A percentile compares a stretch with the other conserved stretches of the same genome.
phyloP scores from a whole-genome alignment of 1,139 yeast species.

The Yamadazyma kanchanaburiensis region DNA sequence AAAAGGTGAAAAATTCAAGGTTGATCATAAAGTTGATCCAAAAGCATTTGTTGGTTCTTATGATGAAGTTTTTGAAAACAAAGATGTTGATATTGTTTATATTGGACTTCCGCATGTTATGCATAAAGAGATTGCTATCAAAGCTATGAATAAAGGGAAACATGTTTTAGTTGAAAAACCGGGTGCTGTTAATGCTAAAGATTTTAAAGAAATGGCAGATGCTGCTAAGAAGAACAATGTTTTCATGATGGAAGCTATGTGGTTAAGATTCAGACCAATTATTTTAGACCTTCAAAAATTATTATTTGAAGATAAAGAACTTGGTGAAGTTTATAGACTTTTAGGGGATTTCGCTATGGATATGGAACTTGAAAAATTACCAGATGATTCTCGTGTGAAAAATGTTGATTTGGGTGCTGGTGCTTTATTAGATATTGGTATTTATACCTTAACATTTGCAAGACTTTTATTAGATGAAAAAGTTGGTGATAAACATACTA shows the following conservation, averaged over 20 bases:
- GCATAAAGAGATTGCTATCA: slow-evolving; percentile 48
- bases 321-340: slow-evolving; percentile 43
- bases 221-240: slow-evolving; percentile 46
- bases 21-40: slow-evolving; percentile 1
- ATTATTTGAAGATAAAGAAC: slow-evolving; percentile 33
- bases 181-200: slow-evolving; percentile 48
- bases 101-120: slow-evolving; percentile 58
- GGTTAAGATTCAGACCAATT: slow-evolving; percentile 62
- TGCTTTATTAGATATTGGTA: slow-evolving; percentile 56
- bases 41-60: slow-evolving; percentile 13
- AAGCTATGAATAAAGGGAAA: slow-evolving; percentile 46
- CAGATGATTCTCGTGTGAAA: slow-evolving; percentile 28
- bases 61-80: slow-evolving; percentile 39
- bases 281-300: slow-evolving; percentile 29
- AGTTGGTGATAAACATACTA: background rate
- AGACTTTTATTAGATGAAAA: slow-evolving; percentile 32
- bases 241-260: slow-evolving; percentile 62
- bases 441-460: slow-evolving; percentile 50
- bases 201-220: slow-evolving; percentile 40
- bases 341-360: slow-evolving; percentile 30
- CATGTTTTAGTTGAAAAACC: slow-evolving; percentile 65
- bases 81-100: slow-evolving; percentile 52
- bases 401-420: slow-evolving; percentile 58
- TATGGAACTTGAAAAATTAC: slow-evolving; percentile 9
- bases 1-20: too few relatives aligned